phyloP scores from a whole-genome alignment of 1,284 basidiomycete species.

The Heterobasidion annosum region DNA sequence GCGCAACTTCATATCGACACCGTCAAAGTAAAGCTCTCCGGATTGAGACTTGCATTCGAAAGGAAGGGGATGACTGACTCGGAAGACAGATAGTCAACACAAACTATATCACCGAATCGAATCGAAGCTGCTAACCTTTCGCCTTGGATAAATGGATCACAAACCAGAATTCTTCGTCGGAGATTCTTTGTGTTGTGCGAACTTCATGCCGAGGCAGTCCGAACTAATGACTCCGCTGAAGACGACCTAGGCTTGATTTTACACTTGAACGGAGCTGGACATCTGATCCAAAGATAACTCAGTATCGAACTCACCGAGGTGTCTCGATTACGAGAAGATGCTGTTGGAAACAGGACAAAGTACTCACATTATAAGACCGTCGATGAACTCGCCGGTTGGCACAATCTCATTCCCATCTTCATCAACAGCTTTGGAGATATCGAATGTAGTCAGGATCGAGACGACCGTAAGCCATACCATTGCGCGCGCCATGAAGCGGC shows the following conservation, averaged over 20 bases:
- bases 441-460: constrained; percentile 17
- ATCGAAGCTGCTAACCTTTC: no score
- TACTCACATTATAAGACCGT: constrained; percentile 12
- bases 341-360: neutral
- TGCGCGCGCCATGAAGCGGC: constrained; percentile 19
- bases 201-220: no score
- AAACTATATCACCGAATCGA: no score
- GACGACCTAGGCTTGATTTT: constrained; percentile 14
- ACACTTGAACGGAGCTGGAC: constrained; percentile 14
- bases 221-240: constrained; percentile 2
- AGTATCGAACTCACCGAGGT: neutral
- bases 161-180: no score
- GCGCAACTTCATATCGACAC: no score
- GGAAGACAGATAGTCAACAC: no score
- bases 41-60: no score
- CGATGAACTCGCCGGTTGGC: constrained; percentile 15
- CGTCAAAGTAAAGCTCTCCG: no score
- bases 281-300: constrained; percentile 5
- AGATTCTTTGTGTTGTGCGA: no score
- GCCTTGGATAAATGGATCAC: no score
- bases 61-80: no score
- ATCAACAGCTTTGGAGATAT: constrained; percentile 18
- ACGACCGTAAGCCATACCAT: constrained; percentile 21
- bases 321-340: neutral
- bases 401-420: constrained; percentile 15